These are phyloP conservation scores for Claviceps digitariae DNA, from an alignment of 2,329 filamentous ascomycete genomes.

Conservation along the genomic window DNA sequence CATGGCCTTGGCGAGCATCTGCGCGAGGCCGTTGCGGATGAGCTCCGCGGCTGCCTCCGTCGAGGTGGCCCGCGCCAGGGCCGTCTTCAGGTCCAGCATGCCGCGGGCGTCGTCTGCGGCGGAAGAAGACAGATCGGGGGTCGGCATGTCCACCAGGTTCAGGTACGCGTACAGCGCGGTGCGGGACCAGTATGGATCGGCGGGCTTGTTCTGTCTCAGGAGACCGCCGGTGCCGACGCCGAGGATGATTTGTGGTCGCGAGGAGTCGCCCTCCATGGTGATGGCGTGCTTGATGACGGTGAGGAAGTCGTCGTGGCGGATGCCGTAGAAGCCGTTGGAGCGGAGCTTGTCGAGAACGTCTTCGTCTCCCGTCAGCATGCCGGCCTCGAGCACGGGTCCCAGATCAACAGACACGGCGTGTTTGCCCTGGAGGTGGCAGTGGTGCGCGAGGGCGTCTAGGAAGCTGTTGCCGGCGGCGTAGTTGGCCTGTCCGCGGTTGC, in stretches of 20 bases:
- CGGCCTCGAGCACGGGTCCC: slow-evolving; percentile 37
- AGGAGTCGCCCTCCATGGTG: slow-evolving; percentile 14
- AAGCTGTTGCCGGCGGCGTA: slow-evolving; percentile 43
- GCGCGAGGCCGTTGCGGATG: slow-evolving; percentile 22
- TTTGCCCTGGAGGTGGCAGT: slow-evolving; percentile 17
- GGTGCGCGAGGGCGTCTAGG: slow-evolving; percentile 32
- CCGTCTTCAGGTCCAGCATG: slow-evolving; percentile 17
- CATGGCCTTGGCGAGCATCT: slow-evolving; percentile 30
- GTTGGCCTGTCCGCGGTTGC: slow-evolving; percentile 43
- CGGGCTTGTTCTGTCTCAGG: slow-evolving; percentile 34
- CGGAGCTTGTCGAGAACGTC: slow-evolving; percentile 33
- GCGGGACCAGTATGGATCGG: slow-evolving; percentile 40
- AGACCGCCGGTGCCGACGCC: slow-evolving; percentile 42
- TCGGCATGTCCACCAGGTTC: slow-evolving; percentile 32
- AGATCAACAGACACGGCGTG: slow-evolving; percentile 35
- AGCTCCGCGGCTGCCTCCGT: slow-evolving; percentile 18
- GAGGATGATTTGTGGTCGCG: slow-evolving; percentile 35
- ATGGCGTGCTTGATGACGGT: slow-evolving; percentile 33
- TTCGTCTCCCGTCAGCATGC: slow-evolving; percentile 39
- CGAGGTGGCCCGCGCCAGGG: slow-evolving; percentile 18
- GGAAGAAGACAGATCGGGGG: slow-evolving; percentile 13
- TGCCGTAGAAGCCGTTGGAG: slow-evolving; percentile 39
- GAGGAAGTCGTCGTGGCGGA: slow-evolving; percentile 36
- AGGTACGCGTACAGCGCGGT: slow-evolving; percentile 35
- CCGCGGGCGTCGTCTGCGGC: slow-evolving; percentile 4